These are phyloP conservation scores for Xylariales sp. DNA, from an alignment of 2,329 filamentous ascomycete genomes.

Conservation along the genomic window DNA sequence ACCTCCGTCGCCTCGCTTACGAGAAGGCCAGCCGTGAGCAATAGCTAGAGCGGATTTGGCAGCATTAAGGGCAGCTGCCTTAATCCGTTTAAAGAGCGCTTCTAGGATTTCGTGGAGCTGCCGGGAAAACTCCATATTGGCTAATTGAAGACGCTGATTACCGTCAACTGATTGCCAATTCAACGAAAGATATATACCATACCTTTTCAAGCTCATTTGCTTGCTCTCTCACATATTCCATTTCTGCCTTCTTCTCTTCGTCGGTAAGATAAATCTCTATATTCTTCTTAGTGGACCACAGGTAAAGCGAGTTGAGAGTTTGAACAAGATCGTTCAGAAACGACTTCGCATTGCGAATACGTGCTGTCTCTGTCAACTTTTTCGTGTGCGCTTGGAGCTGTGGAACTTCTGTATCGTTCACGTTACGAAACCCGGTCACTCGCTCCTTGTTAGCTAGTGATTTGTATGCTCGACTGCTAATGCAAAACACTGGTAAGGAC, in stretches of 20 bases:
- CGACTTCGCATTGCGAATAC: slow-evolving; percentile 53
- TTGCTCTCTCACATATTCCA: slow-evolving; percentile 19
- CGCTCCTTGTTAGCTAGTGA: slow-evolving; percentile 59
- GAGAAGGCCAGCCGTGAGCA: slow-evolving; percentile 32
- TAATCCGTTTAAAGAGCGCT: slow-evolving; percentile 27
- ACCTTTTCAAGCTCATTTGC: slow-evolving; percentile 31
- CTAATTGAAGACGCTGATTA: slow-evolving; percentile 21
- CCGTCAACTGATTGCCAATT: neutral
- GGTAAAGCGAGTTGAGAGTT: slow-evolving; percentile 48
- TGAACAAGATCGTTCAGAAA: slow-evolving; percentile 64
- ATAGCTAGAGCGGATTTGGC: slow-evolving; percentile 16
- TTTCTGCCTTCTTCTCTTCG: slow-evolving; percentile 50
- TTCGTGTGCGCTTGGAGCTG: slow-evolving; percentile 67
- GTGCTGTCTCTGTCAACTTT: slow-evolving; percentile 60
- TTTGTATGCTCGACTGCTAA: slow-evolving; percentile 71
- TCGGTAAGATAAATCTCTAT: slow-evolving; percentile 35
- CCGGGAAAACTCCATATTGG: slow-evolving; percentile 5
- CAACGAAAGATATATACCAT: slow-evolving; percentile 1
- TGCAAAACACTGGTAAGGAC: slow-evolving; percentile 70
- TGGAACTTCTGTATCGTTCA: slow-evolving; percentile 68
- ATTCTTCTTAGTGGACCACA: slow-evolving; percentile 32
- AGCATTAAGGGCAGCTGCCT: slow-evolving; percentile 17
- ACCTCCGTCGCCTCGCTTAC: slow-evolving; percentile 23
- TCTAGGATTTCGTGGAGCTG: slow-evolving; percentile 16
- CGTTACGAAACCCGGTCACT: slow-evolving; percentile 58